A percentile compares a stretch with the other conserved stretches of the same genome.
Evolutionary conservation across 345 rosid genomes (phyloP).

Genomic region (Salix viminalis): DNA sequence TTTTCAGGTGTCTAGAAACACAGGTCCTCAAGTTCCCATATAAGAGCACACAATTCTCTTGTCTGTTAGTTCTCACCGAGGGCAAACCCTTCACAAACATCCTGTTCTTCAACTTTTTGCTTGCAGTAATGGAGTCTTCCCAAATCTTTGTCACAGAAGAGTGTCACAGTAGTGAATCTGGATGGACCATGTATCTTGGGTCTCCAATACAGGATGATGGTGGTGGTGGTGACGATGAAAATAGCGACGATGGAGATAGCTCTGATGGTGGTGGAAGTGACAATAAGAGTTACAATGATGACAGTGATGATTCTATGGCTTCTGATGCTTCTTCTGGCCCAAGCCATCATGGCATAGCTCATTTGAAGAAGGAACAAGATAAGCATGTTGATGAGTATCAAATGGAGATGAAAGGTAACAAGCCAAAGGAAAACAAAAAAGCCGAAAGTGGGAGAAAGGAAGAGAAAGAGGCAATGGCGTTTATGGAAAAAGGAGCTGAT

Average conservation of each 20-base stretch:
- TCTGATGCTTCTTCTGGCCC: constrained; percentile 73
- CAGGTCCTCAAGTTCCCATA: constrained; percentile 12
- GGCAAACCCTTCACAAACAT: not conserved
- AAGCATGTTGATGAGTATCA: not conserved
- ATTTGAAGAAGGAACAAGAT: constrained; percentile 14
- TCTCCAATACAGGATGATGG: constrained; percentile 33
- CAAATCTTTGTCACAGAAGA: constrained; percentile 38
- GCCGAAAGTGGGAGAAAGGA: constrained; percentile 4
- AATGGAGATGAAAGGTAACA: constrained; percentile 1
- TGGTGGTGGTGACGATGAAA: constrained; percentile 8
- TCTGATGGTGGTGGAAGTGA: constrained; percentile 8
- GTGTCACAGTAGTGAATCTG: constrained; percentile 61
- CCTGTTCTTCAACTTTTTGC: not conserved
- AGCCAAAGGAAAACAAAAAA: constrained; percentile 3
- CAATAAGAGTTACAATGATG: constrained; percentile 4
- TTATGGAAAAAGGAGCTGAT: constrained; percentile 1
- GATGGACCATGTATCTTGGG: constrained; percentile 70
- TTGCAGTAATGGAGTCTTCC: constrained; percentile 47
- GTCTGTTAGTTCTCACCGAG: not conserved
- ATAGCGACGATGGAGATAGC: constrained; percentile 2
- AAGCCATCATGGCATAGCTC: constrained; percentile 22
- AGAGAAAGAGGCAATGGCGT: constrained; percentile 13
- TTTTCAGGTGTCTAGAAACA: constrained; percentile 9
- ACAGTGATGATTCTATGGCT: constrained; percentile 54
- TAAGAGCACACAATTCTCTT: constrained; percentile 7